Conservation (phyloP, 2,329 filamentous ascomycete species). For the Claviceps paspali region DNA sequence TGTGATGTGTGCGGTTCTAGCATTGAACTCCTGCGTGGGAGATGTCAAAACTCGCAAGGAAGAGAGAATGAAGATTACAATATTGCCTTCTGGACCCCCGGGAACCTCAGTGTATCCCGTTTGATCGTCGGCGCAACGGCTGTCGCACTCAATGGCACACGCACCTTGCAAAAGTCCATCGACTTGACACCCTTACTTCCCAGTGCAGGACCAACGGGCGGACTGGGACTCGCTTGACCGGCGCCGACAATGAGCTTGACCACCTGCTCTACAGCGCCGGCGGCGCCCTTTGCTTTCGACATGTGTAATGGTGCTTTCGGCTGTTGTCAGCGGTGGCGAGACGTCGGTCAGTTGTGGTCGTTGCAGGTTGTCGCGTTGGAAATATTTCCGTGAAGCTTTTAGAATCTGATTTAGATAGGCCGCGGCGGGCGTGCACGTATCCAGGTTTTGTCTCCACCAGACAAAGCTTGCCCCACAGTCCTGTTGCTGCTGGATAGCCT, state of each 20-base stretch:
- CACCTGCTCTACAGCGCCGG: slow-evolving; percentile 46
- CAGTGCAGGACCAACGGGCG: slow-evolving; percentile 87
- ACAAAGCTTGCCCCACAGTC: slow-evolving; percentile 1
- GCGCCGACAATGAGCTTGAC: slow-evolving; percentile 97
- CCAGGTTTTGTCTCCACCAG: not conserved
- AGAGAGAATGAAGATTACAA: slow-evolving; percentile 6
- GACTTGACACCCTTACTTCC: slow-evolving; percentile 97
- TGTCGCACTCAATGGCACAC: not conserved
- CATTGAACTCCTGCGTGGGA: slow-evolving; percentile 74
- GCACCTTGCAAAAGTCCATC: slow-evolving; percentile 98
- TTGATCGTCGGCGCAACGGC: not conserved
- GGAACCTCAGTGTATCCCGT: not conserved
- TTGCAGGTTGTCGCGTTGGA: not conserved
- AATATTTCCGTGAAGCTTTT: not conserved
- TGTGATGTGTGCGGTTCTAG: slow-evolving; percentile 71
- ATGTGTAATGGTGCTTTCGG: slow-evolving; percentile 20
- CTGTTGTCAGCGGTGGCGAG: slow-evolving; percentile 6
- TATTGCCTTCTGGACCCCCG: not conserved
- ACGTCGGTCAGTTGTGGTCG: slow-evolving; percentile 1
- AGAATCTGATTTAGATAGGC: not conserved
- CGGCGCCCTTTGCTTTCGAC: slow-evolving; percentile 33
- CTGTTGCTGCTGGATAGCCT: not conserved
- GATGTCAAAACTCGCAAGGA: not conserved
- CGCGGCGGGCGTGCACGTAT: slow-evolving; percentile 1
- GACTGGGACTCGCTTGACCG: slow-evolving; percentile 85